A percentile compares a stretch with the other conserved stretches of the same genome.
Conservation (phyloP, 2,329 filamentous ascomycete genomes). For the Botrytis squamosa region DNA sequence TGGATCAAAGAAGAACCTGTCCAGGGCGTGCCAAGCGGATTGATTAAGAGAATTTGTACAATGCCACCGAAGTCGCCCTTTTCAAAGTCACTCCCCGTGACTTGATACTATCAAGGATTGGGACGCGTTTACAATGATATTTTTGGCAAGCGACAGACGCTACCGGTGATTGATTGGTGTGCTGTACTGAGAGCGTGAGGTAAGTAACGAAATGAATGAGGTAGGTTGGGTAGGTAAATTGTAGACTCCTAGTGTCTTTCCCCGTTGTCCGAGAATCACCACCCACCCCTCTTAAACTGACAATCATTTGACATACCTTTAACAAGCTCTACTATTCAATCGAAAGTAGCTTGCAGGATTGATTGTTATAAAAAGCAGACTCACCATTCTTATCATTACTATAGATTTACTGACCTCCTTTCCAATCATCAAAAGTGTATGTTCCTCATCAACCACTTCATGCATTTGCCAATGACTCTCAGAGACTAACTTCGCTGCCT, state of each 20-base stretch:
- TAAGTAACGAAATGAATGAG: not conserved
- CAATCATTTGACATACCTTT: not conserved
- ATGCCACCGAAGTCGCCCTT: not conserved
- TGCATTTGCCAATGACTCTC: not conserved
- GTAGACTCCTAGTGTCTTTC: not conserved
- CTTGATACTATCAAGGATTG: not conserved
- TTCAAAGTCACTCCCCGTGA: not conserved
- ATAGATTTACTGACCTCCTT: not conserved
- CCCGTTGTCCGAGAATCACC: not conserved
- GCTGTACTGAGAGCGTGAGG: constrained; percentile 1
- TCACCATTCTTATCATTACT: not conserved
- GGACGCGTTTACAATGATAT: not conserved
- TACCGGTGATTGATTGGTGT: not conserved
- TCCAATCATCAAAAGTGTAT: not conserved
- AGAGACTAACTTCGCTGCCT: not conserved
- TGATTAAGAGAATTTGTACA: not conserved
- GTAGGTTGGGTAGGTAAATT: not conserved
- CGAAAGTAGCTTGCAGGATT: not conserved
- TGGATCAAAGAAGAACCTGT: not conserved
- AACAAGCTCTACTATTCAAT: not conserved
- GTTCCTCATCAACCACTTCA: not conserved
- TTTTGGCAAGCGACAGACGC: constrained; percentile 6
- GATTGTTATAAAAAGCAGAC: not conserved
- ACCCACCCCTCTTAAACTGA: constrained; percentile 5
- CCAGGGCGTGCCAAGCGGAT: not conserved